These are phyloP conservation scores for Perkinsus chesapeaki DNA, from an alignment of 169 alveolate species.

Conservation along the genomic window DNA sequence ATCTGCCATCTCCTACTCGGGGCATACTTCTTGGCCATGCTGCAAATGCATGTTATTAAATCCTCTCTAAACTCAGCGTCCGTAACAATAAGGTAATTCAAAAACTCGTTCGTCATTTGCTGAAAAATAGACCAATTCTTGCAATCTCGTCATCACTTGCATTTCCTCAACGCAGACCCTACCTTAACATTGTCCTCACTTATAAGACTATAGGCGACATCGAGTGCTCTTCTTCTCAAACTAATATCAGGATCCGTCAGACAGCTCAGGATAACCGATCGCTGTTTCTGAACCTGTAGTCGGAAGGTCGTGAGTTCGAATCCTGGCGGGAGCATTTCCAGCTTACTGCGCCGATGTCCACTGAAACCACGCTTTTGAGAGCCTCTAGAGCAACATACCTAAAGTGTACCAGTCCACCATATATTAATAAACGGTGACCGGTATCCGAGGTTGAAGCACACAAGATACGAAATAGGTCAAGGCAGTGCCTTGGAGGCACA, in stretches of 20 bases:
- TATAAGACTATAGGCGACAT: conserved; percentile 84
- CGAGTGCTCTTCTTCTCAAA: conserved; percentile 90
- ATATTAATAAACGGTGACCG: background rate
- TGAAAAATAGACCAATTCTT: background rate
- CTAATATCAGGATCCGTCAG: conserved; percentile 91
- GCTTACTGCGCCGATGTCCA: conserved; percentile 58
- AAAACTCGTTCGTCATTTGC: conserved; percentile 21
- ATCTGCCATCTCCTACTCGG: conserved; percentile 29
- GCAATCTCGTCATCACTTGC: background rate
- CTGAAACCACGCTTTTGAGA: conserved; percentile 76
- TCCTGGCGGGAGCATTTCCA: background rate
- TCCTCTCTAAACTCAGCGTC: conserved; percentile 15
- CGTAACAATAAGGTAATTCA: conserved; percentile 19
- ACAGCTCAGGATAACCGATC: conserved; percentile 72
- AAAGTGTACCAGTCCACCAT: background rate
- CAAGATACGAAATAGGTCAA: background rate
- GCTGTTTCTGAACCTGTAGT: conserved; percentile 65
- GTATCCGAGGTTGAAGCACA: background rate
- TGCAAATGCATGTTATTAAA: conserved; percentile 2
- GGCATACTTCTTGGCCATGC: conserved; percentile 9
- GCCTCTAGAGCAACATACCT: conserved; percentile 70
- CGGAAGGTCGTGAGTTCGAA: background rate
- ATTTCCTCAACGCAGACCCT: background rate
- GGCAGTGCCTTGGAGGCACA: background rate
- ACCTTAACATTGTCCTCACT: conserved; percentile 70